These are phyloP conservation scores for Cucumis melo DNA, from an alignment of 306 rosid species.

Conservation along the genomic window DNA sequence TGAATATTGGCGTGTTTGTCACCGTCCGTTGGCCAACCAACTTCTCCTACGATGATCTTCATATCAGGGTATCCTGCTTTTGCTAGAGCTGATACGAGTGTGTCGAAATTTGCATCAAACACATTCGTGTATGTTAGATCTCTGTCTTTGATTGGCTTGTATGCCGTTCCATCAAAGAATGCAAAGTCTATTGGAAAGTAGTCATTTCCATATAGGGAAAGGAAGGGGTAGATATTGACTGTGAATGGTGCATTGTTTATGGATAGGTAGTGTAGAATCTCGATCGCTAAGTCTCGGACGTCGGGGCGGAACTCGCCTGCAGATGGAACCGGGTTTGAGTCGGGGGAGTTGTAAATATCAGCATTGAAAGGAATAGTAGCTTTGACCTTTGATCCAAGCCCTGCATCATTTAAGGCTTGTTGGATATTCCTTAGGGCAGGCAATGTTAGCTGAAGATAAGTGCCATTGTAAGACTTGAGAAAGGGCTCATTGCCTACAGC, in stretches of 20 bases:
- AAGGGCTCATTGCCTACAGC: conserved; percentile 97
- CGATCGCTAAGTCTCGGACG: conserved; percentile 35
- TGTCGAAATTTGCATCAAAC: conserved; percentile 73
- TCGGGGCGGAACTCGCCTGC: conserved; percentile 84
- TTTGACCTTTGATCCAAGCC: conserved; percentile 50
- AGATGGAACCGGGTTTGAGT: conserved; percentile 66
- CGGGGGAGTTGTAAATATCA: conserved; percentile 75
- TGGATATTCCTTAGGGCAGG: conserved; percentile 83
- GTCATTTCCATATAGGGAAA: conserved; percentile 54
- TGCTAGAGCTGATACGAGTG: conserved; percentile 46
- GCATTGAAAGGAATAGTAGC: conserved; percentile 93
- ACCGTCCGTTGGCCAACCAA: conserved; percentile 92
- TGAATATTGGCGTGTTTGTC: conserved; percentile 42
- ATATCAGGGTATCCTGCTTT: conserved; percentile 64
- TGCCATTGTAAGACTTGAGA: conserved; percentile 65
- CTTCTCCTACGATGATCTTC: conserved; percentile 57
- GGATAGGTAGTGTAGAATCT: conserved; percentile 47
- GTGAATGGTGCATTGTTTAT: conserved; percentile 60
- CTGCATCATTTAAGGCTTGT: conserved; percentile 49
- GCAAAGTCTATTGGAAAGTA: conserved; percentile 83
- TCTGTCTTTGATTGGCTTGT: conserved; percentile 51
- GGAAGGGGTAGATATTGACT: conserved; percentile 79
- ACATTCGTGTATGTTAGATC: conserved; percentile 54
- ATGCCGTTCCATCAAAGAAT: conserved; percentile 52
- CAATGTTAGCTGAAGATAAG: conserved; percentile 38